Evolutionary conservation across 108 stramenopile species (phyloP).

Genomic region (Cylindrotheca closterium): DNA sequence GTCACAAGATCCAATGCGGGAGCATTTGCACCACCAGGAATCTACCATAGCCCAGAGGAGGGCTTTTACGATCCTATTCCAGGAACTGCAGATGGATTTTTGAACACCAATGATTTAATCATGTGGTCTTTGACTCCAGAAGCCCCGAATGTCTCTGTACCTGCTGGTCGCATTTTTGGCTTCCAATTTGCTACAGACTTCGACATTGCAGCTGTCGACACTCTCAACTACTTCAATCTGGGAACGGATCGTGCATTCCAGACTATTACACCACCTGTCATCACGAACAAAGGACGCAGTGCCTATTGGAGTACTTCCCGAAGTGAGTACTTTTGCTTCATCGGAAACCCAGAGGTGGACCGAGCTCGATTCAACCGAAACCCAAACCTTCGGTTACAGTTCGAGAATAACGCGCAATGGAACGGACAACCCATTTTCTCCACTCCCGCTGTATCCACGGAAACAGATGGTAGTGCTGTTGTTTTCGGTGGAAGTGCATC

Average conservation of each 20-base stretch:
- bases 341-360: slow-evolving; percentile 15
- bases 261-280: slow-evolving; percentile 15
- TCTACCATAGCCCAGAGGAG: slow-evolving; percentile 22
- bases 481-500: slow-evolving; percentile 20
- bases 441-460: slow-evolving; percentile 7
- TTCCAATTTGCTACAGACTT: slow-evolving; percentile 31
- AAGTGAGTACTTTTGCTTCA: slow-evolving; percentile 13
- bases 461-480: slow-evolving; percentile 10
- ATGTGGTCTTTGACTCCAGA: slow-evolving; percentile 11
- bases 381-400: slow-evolving; percentile 3
- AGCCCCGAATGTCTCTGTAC: slow-evolving; percentile 2
- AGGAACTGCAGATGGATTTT: slow-evolving; percentile 9
- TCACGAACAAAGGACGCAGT: slow-evolving; percentile 22
- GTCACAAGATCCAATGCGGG: slow-evolving; percentile 8
- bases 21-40: slow-evolving; percentile 24
- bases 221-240: neutral
- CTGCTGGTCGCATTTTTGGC: slow-evolving; percentile 15
- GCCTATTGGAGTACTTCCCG: slow-evolving; percentile 15
- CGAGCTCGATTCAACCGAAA: slow-evolving; percentile 14
- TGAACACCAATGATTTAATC: slow-evolving; percentile 24
- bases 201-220: neutral
- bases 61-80: slow-evolving; percentile 30
- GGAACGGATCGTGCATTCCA: slow-evolving; percentile 12
- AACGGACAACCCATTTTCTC: slow-evolving; percentile 8
- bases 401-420: slow-evolving; percentile 10